Percentiles rank a stretch among this genome's conserved stretches.
Conservation (phyloP, 2,329 filamentous ascomycete genomes). For the Torrubiellomyces zombiae region DNA sequence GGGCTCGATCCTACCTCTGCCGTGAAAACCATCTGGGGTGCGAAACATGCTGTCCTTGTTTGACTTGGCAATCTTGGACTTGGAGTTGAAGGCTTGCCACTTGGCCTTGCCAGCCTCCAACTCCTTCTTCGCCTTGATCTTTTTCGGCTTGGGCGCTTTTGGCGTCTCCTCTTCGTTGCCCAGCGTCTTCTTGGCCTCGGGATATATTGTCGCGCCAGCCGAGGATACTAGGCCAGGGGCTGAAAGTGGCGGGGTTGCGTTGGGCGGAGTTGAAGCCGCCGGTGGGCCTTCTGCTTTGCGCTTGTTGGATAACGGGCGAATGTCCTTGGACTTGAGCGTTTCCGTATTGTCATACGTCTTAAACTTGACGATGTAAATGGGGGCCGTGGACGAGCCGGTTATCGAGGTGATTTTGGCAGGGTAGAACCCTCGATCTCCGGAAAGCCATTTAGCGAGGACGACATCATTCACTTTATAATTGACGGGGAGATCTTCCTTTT, state of each 20-base stretch:
- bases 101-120: conserved; percentile 81
- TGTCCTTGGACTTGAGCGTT: conserved; percentile 65
- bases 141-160: conserved; percentile 68
- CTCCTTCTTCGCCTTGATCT: conserved; percentile 80
- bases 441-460: conserved; percentile 79
- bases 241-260: conserved; percentile 21
- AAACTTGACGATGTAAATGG: conserved; percentile 90
- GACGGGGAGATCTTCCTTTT: conserved; percentile 36
- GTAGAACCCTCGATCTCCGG: conserved; percentile 81
- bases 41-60: conserved; percentile 91
- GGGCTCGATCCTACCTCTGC: conserved; percentile 48
- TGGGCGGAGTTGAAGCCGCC: conserved; percentile 25
- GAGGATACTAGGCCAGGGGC: conserved; percentile 31
- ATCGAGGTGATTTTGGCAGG: conserved; percentile 85
- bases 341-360: conserved; percentile 79
- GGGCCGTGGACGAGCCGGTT: conserved; percentile 77
- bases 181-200: conserved; percentile 43
- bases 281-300: conserved; percentile 71
- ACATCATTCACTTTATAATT: conserved; percentile 77
- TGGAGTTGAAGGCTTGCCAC: conserved; percentile 85
- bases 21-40: conserved; percentile 71
- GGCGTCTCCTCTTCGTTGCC: conserved; percentile 47
- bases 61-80: conserved; percentile 50
- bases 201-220: conserved; percentile 39
- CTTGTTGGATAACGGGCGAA: conserved; percentile 66